phyloP scores from a whole-genome alignment of 805 yeast species.

The Kazachstania bromeliacearum region DNA sequence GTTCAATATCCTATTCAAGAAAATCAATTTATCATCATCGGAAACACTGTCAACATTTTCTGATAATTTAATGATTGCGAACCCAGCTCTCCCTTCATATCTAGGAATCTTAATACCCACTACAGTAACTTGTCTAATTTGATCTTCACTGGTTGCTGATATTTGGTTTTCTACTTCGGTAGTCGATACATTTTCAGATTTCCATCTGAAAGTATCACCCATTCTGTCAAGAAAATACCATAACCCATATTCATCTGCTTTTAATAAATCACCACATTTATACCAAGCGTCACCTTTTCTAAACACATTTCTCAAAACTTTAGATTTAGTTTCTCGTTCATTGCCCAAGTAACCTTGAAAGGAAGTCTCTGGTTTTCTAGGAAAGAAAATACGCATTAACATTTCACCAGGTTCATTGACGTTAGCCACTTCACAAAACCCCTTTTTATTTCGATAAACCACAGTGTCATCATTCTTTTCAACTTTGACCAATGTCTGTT shows the following conservation, averaged over 20 bases:
- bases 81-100: constrained; percentile 94
- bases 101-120: constrained; percentile 79
- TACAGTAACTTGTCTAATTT: constrained; percentile 61
- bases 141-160: constrained; percentile 26
- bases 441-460: constrained; percentile 61
- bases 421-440: constrained; percentile 47
- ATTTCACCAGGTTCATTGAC: constrained; percentile 77
- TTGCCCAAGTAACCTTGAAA: constrained; percentile 89
- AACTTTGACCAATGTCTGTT: constrained; percentile 58
- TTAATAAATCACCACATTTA: constrained; percentile 77
- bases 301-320: constrained; percentile 65
- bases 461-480: constrained; percentile 71
- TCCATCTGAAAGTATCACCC: constrained; percentile 96
- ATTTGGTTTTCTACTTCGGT: constrained; percentile 83
- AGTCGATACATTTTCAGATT: constrained; percentile 88
- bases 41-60: constrained; percentile 18
- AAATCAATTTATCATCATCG: constrained; percentile 16
- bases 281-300: constrained; percentile 86
- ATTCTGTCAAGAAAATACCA: constrained; percentile 82
- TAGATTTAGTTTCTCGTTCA: constrained; percentile 66
- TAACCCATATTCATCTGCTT: constrained; percentile 54
- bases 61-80: constrained; percentile 59
- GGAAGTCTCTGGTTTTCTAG: constrained; percentile 56
- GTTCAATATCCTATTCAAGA: constrained; percentile 34
- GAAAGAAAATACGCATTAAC: constrained; percentile 60